These are phyloP conservation scores for Chimonanthus praecox DNA, from an alignment of 164 flowering plant genomes.

Conservation along the genomic window DNA sequence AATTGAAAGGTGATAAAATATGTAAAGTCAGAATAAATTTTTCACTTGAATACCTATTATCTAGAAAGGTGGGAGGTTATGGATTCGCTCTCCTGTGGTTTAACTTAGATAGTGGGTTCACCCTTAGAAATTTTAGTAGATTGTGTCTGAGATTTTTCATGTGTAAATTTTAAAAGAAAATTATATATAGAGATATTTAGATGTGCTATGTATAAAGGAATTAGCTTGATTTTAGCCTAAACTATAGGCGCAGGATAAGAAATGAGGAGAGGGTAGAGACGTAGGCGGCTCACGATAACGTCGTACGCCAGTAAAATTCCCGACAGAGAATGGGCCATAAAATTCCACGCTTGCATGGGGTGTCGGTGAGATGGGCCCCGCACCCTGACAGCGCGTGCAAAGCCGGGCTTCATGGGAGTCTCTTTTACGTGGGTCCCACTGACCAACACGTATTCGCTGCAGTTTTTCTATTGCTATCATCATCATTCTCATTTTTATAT, in stretches of 20 bases:
- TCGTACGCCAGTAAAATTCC: constrained; percentile 14
- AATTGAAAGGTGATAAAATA: no score
- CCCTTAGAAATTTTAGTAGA: no score
- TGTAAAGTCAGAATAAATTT: no score
- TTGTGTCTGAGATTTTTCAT: no score
- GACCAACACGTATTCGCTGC: background rate
- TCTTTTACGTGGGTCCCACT: constrained; percentile 13
- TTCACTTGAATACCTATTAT: no score
- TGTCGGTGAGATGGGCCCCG: constrained; percentile 39
- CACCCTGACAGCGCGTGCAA: constrained; percentile 57
- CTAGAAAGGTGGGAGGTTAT: no score
- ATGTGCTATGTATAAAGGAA: no score
- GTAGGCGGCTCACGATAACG: constrained; percentile 8
- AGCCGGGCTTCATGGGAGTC: constrained; percentile 40
- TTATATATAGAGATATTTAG: no score
- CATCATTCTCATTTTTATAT: background rate
- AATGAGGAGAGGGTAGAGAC: background rate
- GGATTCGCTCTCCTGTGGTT: no score
- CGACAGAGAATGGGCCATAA: constrained; percentile 23
- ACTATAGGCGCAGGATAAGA: constrained; percentile 7
- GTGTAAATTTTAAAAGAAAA: no score
- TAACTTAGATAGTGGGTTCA: no score
- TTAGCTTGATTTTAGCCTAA: no score
- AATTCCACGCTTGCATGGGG: constrained; percentile 48
- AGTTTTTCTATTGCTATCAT: background rate